These are phyloP conservation scores for Zymoseptoria crescenta DNA, from an alignment of 2,329 filamentous ascomycete genomes.

Conservation along the genomic window DNA sequence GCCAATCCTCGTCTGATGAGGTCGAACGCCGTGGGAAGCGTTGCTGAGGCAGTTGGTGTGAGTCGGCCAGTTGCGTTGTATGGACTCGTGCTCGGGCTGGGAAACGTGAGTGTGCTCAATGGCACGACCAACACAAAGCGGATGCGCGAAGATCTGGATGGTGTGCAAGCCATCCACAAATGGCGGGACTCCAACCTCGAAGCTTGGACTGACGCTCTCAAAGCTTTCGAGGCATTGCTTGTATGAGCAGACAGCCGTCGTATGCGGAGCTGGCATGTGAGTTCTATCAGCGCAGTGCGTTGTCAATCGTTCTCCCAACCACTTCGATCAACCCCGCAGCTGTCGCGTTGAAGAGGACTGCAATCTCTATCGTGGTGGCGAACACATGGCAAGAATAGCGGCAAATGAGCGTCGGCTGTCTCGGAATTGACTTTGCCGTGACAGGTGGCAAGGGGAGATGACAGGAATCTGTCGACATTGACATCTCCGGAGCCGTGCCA, in stretches of 20 bases:
- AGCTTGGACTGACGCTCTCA: constrained; percentile 1
- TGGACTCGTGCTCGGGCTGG: constrained; percentile 47
- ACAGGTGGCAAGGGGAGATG: background rate
- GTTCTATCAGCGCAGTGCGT: background rate
- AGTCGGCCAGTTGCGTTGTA: constrained; percentile 47
- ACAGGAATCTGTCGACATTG: background rate
- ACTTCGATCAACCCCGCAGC: background rate
- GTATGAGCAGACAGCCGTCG: constrained; percentile 1
- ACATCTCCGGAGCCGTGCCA: background rate
- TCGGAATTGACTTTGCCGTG: background rate
- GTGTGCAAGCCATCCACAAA: constrained; percentile 25
- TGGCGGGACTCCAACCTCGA: constrained; percentile 6
- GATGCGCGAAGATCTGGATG: constrained; percentile 47
- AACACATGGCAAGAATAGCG: background rate
- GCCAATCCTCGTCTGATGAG: constrained; percentile 48
- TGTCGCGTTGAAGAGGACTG: background rate
- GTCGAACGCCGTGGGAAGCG: constrained; percentile 39
- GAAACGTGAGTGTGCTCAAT: constrained; percentile 45
- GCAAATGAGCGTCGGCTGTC: background rate
- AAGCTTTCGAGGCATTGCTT: constrained; percentile 9
- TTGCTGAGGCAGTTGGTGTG: constrained; percentile 42
- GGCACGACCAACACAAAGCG: constrained; percentile 47
- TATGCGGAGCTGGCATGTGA: background rate
- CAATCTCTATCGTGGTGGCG: background rate
- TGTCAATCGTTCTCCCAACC: background rate